Conservation (phyloP, 2,329 filamentous ascomycete species). For the Phialemonium atrogriseum region DNA sequence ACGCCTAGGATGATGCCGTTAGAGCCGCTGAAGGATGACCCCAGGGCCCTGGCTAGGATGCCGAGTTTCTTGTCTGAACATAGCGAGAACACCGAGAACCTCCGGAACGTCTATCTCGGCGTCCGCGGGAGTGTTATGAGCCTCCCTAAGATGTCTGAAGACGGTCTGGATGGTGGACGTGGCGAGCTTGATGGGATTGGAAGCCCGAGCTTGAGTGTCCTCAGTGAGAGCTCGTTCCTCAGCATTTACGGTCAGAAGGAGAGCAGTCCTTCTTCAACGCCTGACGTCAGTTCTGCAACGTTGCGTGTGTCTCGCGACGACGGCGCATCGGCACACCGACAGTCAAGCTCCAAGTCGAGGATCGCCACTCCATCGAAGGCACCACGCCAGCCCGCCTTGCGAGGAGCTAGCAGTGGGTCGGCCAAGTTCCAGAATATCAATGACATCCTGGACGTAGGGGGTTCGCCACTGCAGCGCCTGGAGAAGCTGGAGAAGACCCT, state of each 20-base stretch:
- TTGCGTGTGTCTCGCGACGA: constrained; percentile 5
- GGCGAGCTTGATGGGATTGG: constrained; percentile 35
- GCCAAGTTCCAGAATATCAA: constrained; percentile 36
- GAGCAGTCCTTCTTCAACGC: constrained; percentile 14
- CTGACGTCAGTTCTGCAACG: constrained; percentile 11
- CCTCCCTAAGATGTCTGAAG: constrained; percentile 39
- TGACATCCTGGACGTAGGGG: constrained; percentile 31
- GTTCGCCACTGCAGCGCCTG: constrained; percentile 42
- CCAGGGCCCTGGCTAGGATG: constrained; percentile 43
- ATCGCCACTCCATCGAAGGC: constrained; percentile 14
- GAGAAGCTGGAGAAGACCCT: constrained; percentile 31
- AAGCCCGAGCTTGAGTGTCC: constrained; percentile 54
- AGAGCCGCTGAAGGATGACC: constrained; percentile 19
- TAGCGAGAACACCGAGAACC: constrained; percentile 50
- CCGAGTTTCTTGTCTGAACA: constrained; percentile 56
- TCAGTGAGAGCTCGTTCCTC: constrained; percentile 60
- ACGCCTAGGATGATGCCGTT: constrained; percentile 13
- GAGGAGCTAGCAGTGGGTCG: constrained; percentile 19
- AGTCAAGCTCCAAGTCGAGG: constrained; percentile 7
- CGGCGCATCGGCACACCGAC: neutral
- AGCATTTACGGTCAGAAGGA: constrained; percentile 52
- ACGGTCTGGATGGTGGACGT: constrained; percentile 21
- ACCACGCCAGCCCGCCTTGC: constrained; percentile 20
- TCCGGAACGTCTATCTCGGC: constrained; percentile 51
- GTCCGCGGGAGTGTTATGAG: constrained; percentile 39